A percentile compares a stretch with the other conserved stretches of the same genome.
These are phyloP conservation scores for Acacia crassicarpa DNA, from an alignment of 306 rosid species.

Conservation along the genomic window DNA sequence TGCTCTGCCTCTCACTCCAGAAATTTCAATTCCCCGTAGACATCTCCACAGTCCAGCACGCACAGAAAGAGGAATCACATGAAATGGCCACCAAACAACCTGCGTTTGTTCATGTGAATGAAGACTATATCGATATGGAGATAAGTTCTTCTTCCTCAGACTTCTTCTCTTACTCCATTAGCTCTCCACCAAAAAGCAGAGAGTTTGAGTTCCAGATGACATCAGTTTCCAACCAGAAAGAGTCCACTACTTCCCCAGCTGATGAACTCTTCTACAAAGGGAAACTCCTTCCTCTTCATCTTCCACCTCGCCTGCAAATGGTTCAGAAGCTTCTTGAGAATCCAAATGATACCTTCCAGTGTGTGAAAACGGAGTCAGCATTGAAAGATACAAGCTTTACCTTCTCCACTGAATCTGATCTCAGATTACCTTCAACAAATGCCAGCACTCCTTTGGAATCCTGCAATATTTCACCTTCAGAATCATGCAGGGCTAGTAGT, in stretches of 20 bases:
- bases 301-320: constrained; percentile 92
- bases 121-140: constrained; percentile 92
- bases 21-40: constrained; percentile 71
- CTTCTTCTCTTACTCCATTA: constrained; percentile 48
- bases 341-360: constrained; percentile 34
- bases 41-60: constrained; percentile 38
- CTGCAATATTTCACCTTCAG: constrained; percentile 57
- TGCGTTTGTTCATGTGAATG: constrained; percentile 56
- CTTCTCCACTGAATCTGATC: constrained; percentile 22
- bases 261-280: constrained; percentile 98
- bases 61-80: constrained; percentile 38
- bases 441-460: constrained; percentile 50
- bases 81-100: constrained; percentile 56
- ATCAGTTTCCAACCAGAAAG: constrained; percentile 46
- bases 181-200: constrained; percentile 61
- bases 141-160: constrained; percentile 57
- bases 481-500: constrained; percentile 68
- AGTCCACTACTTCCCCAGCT: constrained; percentile 67
- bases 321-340: constrained; percentile 62
- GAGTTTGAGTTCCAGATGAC: constrained; percentile 95
- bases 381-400: constrained; percentile 44
- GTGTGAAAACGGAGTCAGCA: constrained; percentile 33
- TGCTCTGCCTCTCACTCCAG: constrained; percentile 46
- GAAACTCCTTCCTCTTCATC: constrained; percentile 92
- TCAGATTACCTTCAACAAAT: constrained; percentile 37